Evolutionary conservation across 1,284 basidiomycete species (phyloP).

Genomic region (Singerocomus rubriflavus): DNA sequence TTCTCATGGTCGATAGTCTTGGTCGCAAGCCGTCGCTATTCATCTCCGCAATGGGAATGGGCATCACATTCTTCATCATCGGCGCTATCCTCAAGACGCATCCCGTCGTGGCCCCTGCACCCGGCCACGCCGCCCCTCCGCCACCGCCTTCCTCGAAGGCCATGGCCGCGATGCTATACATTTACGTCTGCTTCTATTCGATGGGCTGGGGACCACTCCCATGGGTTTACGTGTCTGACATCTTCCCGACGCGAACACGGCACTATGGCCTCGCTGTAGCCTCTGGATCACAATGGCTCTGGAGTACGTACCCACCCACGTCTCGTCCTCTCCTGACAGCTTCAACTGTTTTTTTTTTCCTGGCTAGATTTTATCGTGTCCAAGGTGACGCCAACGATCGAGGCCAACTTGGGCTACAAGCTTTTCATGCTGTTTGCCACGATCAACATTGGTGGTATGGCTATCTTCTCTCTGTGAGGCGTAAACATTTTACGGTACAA

Average conservation of each 20-base stretch:
- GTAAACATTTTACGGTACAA: neutral
- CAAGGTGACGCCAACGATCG: slow-evolving; percentile 69
- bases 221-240: slow-evolving; percentile 78
- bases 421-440: slow-evolving; percentile 69
- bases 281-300: slow-evolving; percentile 75
- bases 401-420: slow-evolving; percentile 59
- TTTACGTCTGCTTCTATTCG: slow-evolving; percentile 74
- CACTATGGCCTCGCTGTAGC: slow-evolving; percentile 74
- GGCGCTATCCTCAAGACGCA: slow-evolving; percentile 76
- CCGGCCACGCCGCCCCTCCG: slow-evolving; percentile 23
- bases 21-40: slow-evolving; percentile 58
- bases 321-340: neutral
- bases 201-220: slow-evolving; percentile 63
- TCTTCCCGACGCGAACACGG: slow-evolving; percentile 79
- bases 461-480: slow-evolving; percentile 42
- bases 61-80: slow-evolving; percentile 60
- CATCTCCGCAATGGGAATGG: slow-evolving; percentile 64
- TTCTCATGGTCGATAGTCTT: slow-evolving; percentile 53
- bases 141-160: slow-evolving; percentile 55
- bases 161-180: slow-evolving; percentile 75
- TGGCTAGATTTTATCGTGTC: slow-evolving; percentile 74
- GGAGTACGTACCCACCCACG: slow-evolving; percentile 51
- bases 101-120: slow-evolving; percentile 42
- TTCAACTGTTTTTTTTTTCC: too few relatives aligned
- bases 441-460: slow-evolving; percentile 56